Evolutionary conservation across 495 filamentous ascomycete species (phyloP), one percentile per base, ranked within the genome.

Genomic region (Xylaria nigripes): DNA sequence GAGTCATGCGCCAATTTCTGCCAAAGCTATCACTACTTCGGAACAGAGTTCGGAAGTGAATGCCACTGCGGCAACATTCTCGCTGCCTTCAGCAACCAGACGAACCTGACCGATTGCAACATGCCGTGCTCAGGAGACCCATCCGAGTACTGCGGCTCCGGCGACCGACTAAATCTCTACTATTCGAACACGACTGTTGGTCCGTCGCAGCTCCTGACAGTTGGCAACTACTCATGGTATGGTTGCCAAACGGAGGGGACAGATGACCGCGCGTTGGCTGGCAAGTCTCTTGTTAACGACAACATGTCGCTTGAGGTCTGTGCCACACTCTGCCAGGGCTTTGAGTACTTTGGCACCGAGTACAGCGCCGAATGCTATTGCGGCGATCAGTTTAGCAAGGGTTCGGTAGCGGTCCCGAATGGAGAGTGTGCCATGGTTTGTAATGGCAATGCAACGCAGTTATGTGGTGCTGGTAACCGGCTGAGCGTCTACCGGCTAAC

Each of bases 361-460:
- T 76, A 72, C 38, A 62, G 66, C 29, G 52, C 57, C 7, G 70
- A 73, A 54, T 73, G 70, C 63, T 72, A 65, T 57, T 76, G 74
- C 55, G 71, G 69, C 15, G 62, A 68, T 43, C 40, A 27, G 45
- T 67, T 75, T 19, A 61, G 58, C 25, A 48, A 54, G 1, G 66
- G 67, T 19, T 72, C 69, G 24, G 53, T 40, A 24, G 18, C 58
- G 18, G 64, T 65, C 1, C 40, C 62, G 8, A 40, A 54, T 18
- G 30, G 45, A 18, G 71, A 77, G 21, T 77, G 75, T 60, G 64
- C 47, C 57, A 72, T 74, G 65, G 44, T 52, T 6, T 77, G 75
- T 57, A 61, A 61, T 21, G 76, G 75, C 22, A 61, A 73, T 21
- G 40, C 54, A 4, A 60, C 42, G 36, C 56, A 76, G 59, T 69